A percentile compares a stretch with the other conserved stretches of the same genome.
Evolutionary conservation across 768 basidiomycete genomes (phyloP).

Genomic region (Dioszegia hungarica): DNA sequence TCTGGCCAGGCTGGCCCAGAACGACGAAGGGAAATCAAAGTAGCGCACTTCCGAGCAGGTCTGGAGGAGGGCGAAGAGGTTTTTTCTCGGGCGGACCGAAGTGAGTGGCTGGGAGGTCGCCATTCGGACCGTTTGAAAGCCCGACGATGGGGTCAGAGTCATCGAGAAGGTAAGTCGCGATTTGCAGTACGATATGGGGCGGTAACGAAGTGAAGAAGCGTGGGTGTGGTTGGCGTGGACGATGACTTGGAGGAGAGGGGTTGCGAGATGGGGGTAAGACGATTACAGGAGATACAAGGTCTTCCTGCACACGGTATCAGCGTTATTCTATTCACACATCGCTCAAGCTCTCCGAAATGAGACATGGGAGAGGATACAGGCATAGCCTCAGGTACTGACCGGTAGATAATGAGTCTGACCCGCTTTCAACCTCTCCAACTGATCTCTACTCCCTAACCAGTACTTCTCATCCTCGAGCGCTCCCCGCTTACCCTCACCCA

Average conservation of each 20-base stretch:
- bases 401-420: constrained; percentile 6
- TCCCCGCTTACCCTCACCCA: not conserved
- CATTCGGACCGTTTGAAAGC: not conserved
- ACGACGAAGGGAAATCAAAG: constrained; percentile 2
- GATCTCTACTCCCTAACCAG: constrained; percentile 15
- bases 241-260: not conserved
- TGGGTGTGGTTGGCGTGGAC: not conserved
- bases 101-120: not conserved
- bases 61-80: constrained; percentile 9
- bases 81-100: not conserved
- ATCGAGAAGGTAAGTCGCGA: constrained; percentile 10
- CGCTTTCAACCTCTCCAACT: constrained; percentile 2
- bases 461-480: constrained; percentile 5
- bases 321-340: too few relatives aligned
- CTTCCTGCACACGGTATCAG: not conserved
- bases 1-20: constrained; percentile 14
- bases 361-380: too few relatives aligned
- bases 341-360: too few relatives aligned
- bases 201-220: constrained; percentile 5
- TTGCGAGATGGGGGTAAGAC: not conserved
- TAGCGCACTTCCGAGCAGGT: constrained; percentile 2
- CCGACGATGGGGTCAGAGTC: not conserved
- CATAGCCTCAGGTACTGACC: constrained; percentile 14
- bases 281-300: not conserved
- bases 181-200: constrained; percentile 3